Conservation (phyloP, 2,329 filamentous ascomycete species). For the Fusarium clavum region DNA sequence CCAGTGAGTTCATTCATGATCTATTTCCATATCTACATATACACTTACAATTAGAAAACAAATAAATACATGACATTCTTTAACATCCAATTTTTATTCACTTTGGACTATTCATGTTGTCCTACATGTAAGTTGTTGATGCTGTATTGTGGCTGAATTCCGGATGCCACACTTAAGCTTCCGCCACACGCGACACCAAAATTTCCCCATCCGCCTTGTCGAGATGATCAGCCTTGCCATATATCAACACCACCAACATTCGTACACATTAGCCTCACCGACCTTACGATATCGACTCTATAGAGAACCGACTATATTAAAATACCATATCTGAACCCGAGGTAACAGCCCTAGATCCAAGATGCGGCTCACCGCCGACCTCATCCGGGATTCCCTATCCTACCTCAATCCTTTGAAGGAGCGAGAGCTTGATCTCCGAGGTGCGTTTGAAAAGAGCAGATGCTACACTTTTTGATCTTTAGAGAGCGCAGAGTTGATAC, state of each 20-base stretch:
- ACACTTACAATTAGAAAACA: not conserved
- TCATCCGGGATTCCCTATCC: slow-evolving; percentile 93
- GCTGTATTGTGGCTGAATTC: slow-evolving; percentile 23
- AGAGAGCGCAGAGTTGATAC: slow-evolving; percentile 82
- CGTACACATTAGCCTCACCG: slow-evolving; percentile 1
- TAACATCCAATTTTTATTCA: not conserved
- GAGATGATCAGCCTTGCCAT: slow-evolving; percentile 49
- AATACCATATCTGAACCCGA: slow-evolving; percentile 25
- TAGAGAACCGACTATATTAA: not conserved
- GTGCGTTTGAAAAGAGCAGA: slow-evolving; percentile 97
- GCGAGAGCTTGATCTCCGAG: slow-evolving; percentile 98
- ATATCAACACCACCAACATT: slow-evolving; percentile 28
- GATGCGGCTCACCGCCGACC: slow-evolving; percentile 96
- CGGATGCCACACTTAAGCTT: slow-evolving; percentile 30
- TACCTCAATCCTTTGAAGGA: slow-evolving; percentile 99
- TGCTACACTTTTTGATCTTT: slow-evolving; percentile 77
- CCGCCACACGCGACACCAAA: slow-evolving; percentile 42
- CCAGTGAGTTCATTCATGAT: not conserved
- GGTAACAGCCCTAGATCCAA: slow-evolving; percentile 50
- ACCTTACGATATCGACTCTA: slow-evolving; percentile 1
- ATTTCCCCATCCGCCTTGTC: slow-evolving; percentile 50
- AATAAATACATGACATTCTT: accelerated
- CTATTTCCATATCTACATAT: not conserved
- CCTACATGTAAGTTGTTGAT: not conserved
- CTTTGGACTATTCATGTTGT: not conserved